phyloP scores from a whole-genome alignment of 345 rosid genomes.

The Eutrema japonicum region DNA sequence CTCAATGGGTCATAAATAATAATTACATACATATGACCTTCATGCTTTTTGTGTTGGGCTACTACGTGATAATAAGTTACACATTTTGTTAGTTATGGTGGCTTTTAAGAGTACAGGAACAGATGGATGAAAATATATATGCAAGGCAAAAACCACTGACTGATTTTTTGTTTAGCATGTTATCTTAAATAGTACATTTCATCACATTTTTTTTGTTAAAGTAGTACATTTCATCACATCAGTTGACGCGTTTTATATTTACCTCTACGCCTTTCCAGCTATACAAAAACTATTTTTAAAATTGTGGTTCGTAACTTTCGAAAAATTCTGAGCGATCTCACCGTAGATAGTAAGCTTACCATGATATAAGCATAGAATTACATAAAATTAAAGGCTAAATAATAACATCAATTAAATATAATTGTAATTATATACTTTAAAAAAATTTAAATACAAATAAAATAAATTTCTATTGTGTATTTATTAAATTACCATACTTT shows the following conservation, averaged over 20 bases:
- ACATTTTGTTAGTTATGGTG: background rate
- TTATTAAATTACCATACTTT: too few species aligned
- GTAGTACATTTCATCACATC: slow-evolving; percentile 10
- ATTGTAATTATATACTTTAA: too few species aligned
- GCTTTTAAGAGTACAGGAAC: background rate
- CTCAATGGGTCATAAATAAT: background rate
- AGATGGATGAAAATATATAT: background rate
- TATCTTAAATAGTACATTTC: background rate
- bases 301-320: background rate
- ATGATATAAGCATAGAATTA: background rate
- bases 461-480: too few species aligned
- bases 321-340: background rate
- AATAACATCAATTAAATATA: background rate
- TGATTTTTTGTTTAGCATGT: background rate
- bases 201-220: too few species aligned
- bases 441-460: too few species aligned
- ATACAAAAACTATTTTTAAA: background rate
- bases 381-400: background rate
- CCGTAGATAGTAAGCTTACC: slow-evolving; percentile 6
- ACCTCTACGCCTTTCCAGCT: background rate
- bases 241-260: background rate
- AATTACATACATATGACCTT: slow-evolving; percentile 13
- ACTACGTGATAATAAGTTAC: slow-evolving; percentile 3
- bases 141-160: background rate
- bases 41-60: background rate